phyloP scores from a whole-genome alignment of 2,329 filamentous ascomycete genomes.

The Sphaerulina musiva region DNA sequence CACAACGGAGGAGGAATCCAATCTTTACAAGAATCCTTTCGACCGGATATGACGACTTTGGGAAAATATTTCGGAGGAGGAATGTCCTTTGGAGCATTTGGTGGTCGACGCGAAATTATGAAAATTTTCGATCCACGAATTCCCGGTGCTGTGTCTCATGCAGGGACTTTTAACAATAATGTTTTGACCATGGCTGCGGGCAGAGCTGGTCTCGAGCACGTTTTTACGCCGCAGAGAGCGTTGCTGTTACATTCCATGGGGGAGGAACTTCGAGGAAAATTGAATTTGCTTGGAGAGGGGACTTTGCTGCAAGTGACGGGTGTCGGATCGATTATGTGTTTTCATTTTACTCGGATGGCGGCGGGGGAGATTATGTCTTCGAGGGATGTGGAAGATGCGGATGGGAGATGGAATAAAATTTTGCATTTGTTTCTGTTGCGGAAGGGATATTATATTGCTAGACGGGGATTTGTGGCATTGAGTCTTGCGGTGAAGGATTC shows the following conservation, averaged over 20 bases:
- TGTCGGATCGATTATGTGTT: constrained; percentile 33
- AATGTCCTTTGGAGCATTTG: constrained; percentile 61
- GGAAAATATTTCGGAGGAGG: constrained; percentile 64
- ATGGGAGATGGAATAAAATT: constrained; percentile 30
- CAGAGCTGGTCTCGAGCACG: constrained; percentile 34
- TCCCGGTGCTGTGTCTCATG: constrained; percentile 44
- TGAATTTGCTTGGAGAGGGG: constrained; percentile 29
- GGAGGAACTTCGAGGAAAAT: constrained; percentile 26
- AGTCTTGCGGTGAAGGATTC: constrained; percentile 32
- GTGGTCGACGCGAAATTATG: constrained; percentile 56
- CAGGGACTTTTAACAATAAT: constrained; percentile 65
- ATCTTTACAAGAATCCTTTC: constrained; percentile 39
- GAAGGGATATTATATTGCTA: constrained; percentile 34
- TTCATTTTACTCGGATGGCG: constrained; percentile 33
- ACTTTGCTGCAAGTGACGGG: constrained; percentile 37
- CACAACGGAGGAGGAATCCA: constrained; percentile 41
- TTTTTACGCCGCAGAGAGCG: constrained; percentile 34
- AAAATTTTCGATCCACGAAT: constrained; percentile 48
- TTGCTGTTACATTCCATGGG: constrained; percentile 31
- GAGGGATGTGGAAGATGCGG: constrained; percentile 23
- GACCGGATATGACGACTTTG: constrained; percentile 57
- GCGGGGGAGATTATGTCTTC: constrained; percentile 23
- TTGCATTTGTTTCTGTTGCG: constrained; percentile 37
- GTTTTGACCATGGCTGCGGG: constrained; percentile 55
- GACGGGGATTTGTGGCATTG: constrained; percentile 34